These are phyloP conservation scores for Apophysomyces elegans DNA, from an alignment of 371 early-diverging fungal genomes.

Conservation along the genomic window DNA sequence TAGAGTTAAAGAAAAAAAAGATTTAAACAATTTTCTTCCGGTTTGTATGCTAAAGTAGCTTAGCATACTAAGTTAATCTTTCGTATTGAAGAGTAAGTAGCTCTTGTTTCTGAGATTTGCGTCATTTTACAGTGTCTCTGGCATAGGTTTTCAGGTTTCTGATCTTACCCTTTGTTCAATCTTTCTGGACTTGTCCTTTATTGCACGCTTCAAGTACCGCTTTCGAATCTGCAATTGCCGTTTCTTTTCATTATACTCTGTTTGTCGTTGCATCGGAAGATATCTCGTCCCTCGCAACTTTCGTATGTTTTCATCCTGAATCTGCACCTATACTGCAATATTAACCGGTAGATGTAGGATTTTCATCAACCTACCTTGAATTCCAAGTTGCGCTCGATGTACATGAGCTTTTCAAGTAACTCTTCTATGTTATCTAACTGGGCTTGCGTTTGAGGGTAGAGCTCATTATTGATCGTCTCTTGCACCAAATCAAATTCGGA, in stretches of 20 bases:
- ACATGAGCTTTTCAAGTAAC: neutral
- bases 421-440: neutral
- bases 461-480: neutral
- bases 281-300: neutral
- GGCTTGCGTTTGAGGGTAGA: constrained; percentile 2
- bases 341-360: neutral
- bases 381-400: neutral
- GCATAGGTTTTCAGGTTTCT: neutral
- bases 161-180: neutral
- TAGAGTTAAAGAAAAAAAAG: too few species aligned
- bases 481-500: neutral
- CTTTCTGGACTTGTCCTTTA: neutral
- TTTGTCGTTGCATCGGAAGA: neutral
- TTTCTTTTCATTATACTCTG: neutral
- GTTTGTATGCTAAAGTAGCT: too few species aligned
- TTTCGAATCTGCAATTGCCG: neutral
- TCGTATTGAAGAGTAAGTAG: neutral
- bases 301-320: neutral
- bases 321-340: neutral
- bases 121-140: neutral
- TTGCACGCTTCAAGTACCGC: neutral
- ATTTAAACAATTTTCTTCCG: too few species aligned
- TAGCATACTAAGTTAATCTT: neutral
- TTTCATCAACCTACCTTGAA: neutral
- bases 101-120: neutral